Base-by-base conservation (phyloP, 2,329 filamentous ascomycete species). In the Ophioceras dolichostomum region DNA sequence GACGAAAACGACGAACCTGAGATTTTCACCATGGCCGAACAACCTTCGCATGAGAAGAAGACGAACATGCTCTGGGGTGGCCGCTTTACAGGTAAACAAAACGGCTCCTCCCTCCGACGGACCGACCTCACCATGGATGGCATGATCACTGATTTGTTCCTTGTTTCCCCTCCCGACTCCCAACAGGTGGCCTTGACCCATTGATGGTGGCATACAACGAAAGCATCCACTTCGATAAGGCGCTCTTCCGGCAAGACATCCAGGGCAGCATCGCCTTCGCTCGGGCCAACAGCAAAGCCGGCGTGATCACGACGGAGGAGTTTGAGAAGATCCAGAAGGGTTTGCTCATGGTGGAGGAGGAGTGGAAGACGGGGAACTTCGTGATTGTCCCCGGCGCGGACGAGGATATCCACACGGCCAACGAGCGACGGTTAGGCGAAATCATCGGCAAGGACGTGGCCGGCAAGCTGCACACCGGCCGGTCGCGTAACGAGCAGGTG, bases 401-500 rank as follows among this genome's bases (percentile, higher is more conserved):
- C 48, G 75, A 79, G 31, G 56, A 63, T 44, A 80, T 82, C 43
- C 77, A 82, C 56, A 82, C 78, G 1, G 77, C 77, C 40, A 82
- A 83, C 47, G 78, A 83, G 59, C 76, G 80, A 38, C 72, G 80
- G 3, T 60, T 85, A 2, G 81, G 83, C 36, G 87, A 94, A 64
- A 71, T 94, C 44, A 88, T 94, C 44, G 85, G 87, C 50, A 88
- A 83, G 57, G 75, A 87, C 19, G 77, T 83, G 40, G 85, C 80
- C 1, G 86, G 88, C 18, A 94, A 94, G 65, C 73, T 94, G 40
- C 88, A 94, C 61, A 94, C 87, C 3, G 80, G 80, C 31, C 79
- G 88, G 37, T 88, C 81, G 57, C 74, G 87, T 48, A 94, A 94
- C 53, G 87, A 95, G 61, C 87, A 94, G 61, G 77, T 94, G 39